These are phyloP conservation scores for Acanthamoeba sp. DNA, from an alignment of 208 protist species.

Conservation along the genomic window DNA sequence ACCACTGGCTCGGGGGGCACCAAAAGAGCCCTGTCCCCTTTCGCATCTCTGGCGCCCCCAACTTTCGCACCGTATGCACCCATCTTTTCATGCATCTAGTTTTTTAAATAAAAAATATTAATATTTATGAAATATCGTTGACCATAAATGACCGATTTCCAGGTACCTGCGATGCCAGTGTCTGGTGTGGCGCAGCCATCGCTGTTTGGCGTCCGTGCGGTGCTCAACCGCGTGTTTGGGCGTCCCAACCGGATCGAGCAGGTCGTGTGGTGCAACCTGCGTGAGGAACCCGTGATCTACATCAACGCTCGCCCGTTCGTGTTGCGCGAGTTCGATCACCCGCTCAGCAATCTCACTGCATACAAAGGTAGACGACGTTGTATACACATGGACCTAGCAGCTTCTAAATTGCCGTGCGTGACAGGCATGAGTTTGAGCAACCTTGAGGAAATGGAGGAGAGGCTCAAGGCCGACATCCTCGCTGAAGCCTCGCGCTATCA, in stretches of 20 bases:
- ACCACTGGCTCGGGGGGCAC: slow-evolving; percentile 65
- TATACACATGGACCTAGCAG: not conserved
- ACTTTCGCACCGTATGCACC: slow-evolving; percentile 55
- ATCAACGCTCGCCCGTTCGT: slow-evolving; percentile 80
- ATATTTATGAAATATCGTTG: not conserved
- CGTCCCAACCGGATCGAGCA: slow-evolving; percentile 19
- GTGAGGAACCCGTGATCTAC: slow-evolving; percentile 84
- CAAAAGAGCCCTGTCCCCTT: slow-evolving; percentile 67
- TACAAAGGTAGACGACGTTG: not conserved
- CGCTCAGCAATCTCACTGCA: slow-evolving; percentile 65
- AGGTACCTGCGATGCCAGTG: slow-evolving; percentile 52
- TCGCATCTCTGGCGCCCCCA: slow-evolving; percentile 66
- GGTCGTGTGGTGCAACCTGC: slow-evolving; percentile 80
- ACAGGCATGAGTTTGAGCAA: slow-evolving; percentile 40
- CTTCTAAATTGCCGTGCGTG: not conserved
- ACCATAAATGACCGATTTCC: no score
- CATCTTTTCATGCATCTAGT: not conserved
- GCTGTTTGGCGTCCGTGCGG: slow-evolving; percentile 43
- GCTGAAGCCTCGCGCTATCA: slow-evolving; percentile 69
- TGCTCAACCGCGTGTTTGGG: slow-evolving; percentile 54
- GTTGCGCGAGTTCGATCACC: slow-evolving; percentile 59
- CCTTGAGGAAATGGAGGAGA: slow-evolving; percentile 73
- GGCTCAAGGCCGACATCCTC: slow-evolving; percentile 71
- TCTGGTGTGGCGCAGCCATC: slow-evolving; percentile 77
- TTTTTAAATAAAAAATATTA: not conserved